Evolutionary conservation across 371 early-diverging fungal genomes (phyloP), one percentile per base, ranked within the genome.

Genomic region (Basidiobolus heterosporus): DNA sequence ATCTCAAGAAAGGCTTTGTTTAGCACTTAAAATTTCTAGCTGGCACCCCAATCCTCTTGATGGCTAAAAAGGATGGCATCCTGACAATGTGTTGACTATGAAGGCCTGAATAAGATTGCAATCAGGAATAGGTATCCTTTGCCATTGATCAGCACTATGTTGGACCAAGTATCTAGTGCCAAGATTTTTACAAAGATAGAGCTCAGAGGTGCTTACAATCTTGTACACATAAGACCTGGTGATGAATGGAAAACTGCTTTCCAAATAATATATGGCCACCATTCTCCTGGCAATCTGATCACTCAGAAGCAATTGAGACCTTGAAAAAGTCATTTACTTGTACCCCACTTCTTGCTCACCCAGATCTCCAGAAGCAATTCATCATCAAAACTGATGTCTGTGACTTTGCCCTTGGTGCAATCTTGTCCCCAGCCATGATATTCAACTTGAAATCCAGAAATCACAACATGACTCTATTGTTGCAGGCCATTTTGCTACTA

Each of bases 41-140:
- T 46, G 77, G 70, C 1, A 62, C 72, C 5, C 75, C 78, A 11
- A 58, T 73, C 1, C 45, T 75, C 6, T 75, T 77, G 55, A 74
- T 70, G 0, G 47, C 52, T 3, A 72, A 54, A 43, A 55, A 55
- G 37, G 51, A 51, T 16, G 51, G 56, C 7, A 17, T 21, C 18
- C 44, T 51, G 9, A 21, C 48, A 0, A 53, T 57, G 44, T 22
- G 46, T 54, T 0, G 43, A 54, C 19, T 58, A 53, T 14, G 1
- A 46, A 20, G 48, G 36, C 0, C 40, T 57, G 14, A 52, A 57
- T 37, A 30, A 23, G 0, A 19, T 52, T 2, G 52, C 57, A 2
- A 48, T 17, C 6, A 48, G 53, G 17, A 55, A 61, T 37, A 37
- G n/a, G 0, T 66, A 54, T 48, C 64, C 65, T 2, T 35, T 66